Percentiles rank a stretch among this genome's conserved stretches.
Evolutionary conservation across 129 eudicot species (phyloP).

Genomic region (Flaveria sonorensis): DNA sequence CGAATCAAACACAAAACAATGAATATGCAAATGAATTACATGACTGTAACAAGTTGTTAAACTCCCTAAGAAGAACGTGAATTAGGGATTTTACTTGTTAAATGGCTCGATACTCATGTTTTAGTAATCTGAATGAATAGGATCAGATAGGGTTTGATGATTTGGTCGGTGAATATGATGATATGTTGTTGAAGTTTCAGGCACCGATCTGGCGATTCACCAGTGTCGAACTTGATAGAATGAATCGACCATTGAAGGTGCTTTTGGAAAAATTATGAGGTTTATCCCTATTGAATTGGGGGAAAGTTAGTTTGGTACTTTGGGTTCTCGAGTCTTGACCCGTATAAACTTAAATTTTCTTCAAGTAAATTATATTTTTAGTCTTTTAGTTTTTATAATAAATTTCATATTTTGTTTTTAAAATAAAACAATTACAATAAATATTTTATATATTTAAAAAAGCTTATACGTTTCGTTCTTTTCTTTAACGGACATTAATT

Average conservation of each 20-base stretch:
- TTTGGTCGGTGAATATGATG: conserved; percentile 15
- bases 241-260: background rate
- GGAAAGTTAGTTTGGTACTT: too few species aligned
- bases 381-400: too few species aligned
- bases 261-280: background rate
- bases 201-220: conserved; percentile 23
- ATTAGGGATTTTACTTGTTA: conserved; percentile 49
- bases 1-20: conserved; percentile 1
- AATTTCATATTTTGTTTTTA: too few species aligned
- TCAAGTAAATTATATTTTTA: too few species aligned
- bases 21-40: background rate
- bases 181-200: conserved; percentile 6
- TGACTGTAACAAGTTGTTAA: background rate
- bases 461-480: too few species aligned
- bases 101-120: conserved; percentile 76
- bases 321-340: too few species aligned
- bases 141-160: conserved; percentile 30
- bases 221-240: background rate
- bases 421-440: too few species aligned
- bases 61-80: background rate
- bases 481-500: too few species aligned
- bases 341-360: too few species aligned
- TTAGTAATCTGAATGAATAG: conserved; percentile 9
- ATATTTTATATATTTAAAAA: too few species aligned
- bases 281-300: background rate